These are phyloP conservation scores for Maudiozyma humilis DNA, from an alignment of 1,139 yeast species.

Conservation along the genomic window DNA sequence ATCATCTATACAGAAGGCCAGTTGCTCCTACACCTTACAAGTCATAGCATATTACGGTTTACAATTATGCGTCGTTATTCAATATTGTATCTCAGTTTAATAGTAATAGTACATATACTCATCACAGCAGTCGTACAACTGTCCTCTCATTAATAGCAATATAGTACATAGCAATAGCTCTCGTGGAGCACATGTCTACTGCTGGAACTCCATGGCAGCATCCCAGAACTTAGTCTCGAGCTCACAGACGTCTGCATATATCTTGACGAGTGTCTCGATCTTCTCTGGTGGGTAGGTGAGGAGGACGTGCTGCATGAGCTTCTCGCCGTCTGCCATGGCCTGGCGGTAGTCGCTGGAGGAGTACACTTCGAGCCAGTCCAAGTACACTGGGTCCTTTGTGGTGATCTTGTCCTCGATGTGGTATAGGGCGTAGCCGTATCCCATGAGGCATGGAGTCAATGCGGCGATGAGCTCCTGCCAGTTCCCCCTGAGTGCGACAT, in stretches of 20 bases:
- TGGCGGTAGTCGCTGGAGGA: constrained; percentile 45
- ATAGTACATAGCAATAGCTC: too few relatives aligned
- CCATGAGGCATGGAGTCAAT: constrained; percentile 69
- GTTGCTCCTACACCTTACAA: too few relatives aligned
- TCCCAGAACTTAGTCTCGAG: constrained; percentile 64
- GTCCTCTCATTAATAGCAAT: too few relatives aligned
- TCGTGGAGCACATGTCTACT: too few relatives aligned
- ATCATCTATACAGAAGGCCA: too few relatives aligned
- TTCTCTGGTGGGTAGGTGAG: constrained; percentile 34
- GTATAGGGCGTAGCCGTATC: constrained; percentile 46
- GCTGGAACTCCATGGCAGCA: constrained; percentile 27
- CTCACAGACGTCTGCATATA: constrained; percentile 50
- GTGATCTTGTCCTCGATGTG: constrained; percentile 18
- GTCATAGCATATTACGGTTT: too few relatives aligned
- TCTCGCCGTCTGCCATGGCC: constrained; percentile 45
- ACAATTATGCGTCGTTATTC: too few relatives aligned
- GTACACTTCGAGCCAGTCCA: constrained; percentile 56
- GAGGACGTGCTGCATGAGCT: constrained; percentile 40
- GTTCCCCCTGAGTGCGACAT: constrained; percentile 46
- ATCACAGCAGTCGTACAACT: too few relatives aligned
- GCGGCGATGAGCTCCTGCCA: constrained; percentile 62
- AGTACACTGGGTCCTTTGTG: constrained; percentile 34
- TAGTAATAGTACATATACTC: too few relatives aligned
- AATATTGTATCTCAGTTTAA: too few relatives aligned
- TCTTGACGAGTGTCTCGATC: constrained; percentile 45